Percentiles rank a stretch among this genome's conserved stretches.
Evolutionary conservation across 257 asterid species (phyloP).

Genomic region (Solanum megistacrolobum): DNA sequence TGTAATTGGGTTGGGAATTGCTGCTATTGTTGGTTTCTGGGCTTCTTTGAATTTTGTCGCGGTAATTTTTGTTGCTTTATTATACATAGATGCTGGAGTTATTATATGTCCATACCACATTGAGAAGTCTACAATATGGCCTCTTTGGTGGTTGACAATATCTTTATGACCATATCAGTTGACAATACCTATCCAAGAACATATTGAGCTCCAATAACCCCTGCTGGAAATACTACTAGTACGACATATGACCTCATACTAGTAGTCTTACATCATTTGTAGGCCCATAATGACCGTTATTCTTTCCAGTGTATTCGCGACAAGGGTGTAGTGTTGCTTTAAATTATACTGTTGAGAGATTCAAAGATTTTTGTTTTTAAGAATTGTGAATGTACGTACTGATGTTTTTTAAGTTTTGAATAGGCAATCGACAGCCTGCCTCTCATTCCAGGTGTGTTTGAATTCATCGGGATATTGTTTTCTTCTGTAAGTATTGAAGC

Average conservation of each 20-base stretch:
- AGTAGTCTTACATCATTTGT: not conserved
- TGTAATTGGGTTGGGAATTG: conserved; percentile 80
- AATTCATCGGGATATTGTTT: conserved; percentile 66
- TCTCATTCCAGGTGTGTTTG: conserved; percentile 56
- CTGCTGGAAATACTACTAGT: not conserved
- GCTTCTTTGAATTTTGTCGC: conserved; percentile 50
- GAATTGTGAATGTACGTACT: not conserved
- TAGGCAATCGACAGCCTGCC: conserved; percentile 83
- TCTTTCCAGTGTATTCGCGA: not conserved
- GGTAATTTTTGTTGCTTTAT: conserved; percentile 29
- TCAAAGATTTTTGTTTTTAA: not conserved
- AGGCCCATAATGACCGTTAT: not conserved
- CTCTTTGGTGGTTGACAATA: not conserved
- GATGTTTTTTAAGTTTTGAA: conserved; percentile 6
- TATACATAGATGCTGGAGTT: not conserved
- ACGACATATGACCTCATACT: not conserved
- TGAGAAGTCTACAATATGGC: not conserved
- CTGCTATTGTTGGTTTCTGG: conserved; percentile 77
- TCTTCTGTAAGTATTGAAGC: conserved; percentile 51
- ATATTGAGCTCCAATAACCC: not conserved
- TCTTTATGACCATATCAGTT: not conserved
- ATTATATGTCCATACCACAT: not conserved
- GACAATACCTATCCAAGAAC: not conserved
- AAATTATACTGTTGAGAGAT: not conserved
- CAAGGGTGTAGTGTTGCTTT: not conserved